Evolutionary conservation across 2,329 filamentous ascomycete genomes (phyloP).

Genomic region (Paramyrothecium roridum): DNA sequence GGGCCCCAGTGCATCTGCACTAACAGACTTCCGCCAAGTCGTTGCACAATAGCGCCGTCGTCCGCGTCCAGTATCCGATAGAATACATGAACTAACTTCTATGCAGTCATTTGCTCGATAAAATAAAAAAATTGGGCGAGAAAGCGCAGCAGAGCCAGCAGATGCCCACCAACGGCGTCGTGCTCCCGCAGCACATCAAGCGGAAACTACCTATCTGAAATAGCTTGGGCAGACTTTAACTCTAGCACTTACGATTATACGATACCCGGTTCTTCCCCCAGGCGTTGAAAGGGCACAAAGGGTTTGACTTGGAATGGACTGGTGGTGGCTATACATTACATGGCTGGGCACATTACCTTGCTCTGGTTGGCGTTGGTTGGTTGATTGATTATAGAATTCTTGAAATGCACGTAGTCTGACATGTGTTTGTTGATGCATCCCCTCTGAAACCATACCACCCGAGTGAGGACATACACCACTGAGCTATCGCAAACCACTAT

Average conservation of each 20-base stretch:
- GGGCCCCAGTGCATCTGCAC: slow-evolving; percentile 12
- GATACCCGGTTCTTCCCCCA: background rate
- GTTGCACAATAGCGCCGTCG: slow-evolving; percentile 21
- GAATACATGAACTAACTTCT: slow-evolving; percentile 25
- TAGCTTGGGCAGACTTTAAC: slow-evolving; percentile 1
- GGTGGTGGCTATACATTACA: background rate
- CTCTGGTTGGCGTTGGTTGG: background rate
- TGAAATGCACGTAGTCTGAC: too few species aligned
- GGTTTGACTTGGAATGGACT: background rate
- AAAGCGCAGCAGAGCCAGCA: slow-evolving; percentile 28
- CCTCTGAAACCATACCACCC: too few species aligned
- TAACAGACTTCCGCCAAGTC: slow-evolving; percentile 16
- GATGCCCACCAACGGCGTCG: slow-evolving; percentile 24
- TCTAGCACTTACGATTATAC: background rate
- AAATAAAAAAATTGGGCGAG: slow-evolving; percentile 45
- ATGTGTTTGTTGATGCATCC: too few species aligned
- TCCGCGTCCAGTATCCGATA: slow-evolving; percentile 21
- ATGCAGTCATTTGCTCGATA: slow-evolving; percentile 52
- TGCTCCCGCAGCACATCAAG: slow-evolving; percentile 43
- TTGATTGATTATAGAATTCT: too few species aligned
- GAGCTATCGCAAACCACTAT: too few species aligned
- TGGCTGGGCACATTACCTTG: background rate
- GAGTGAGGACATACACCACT: too few species aligned
- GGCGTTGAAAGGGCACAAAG: background rate
- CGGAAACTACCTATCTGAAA: slow-evolving; percentile 36